Conservation (phyloP, 768 basidiomycete species). For the Exidia glandulosa region DNA sequence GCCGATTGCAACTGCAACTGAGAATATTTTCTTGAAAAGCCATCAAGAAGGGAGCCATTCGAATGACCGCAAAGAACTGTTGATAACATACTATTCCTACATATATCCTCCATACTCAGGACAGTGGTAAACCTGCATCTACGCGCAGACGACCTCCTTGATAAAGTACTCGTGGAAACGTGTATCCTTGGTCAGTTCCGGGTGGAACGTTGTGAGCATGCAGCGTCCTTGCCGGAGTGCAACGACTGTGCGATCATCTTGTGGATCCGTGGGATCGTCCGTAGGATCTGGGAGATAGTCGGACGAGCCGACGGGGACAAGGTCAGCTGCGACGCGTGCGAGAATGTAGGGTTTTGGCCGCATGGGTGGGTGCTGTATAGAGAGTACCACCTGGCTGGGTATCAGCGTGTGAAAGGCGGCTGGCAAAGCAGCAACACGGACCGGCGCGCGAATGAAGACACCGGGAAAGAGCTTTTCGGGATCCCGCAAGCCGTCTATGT, state of each 20-base stretch:
- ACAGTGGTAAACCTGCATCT: no score
- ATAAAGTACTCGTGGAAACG: constrained; percentile 92
- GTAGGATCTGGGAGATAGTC: constrained; percentile 25
- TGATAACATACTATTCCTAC: no score
- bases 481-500: constrained; percentile 50
- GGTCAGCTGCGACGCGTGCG: constrained; percentile 49
- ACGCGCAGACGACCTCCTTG: constrained; percentile 48
- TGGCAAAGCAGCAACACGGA: constrained; percentile 22
- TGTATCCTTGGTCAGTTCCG: constrained; percentile 77
- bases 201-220: constrained; percentile 87
- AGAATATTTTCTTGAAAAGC: no score
- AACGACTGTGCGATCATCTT: constrained; percentile 60
- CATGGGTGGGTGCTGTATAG: constrained; percentile 45
- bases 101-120: no score
- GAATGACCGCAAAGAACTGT: no score
- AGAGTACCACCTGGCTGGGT: constrained; percentile 46
- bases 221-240: constrained; percentile 77
- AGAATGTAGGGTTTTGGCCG: constrained; percentile 35
- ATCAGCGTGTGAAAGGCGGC: neutral
- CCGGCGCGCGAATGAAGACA: constrained; percentile 91
- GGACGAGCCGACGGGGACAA: constrained; percentile 29
- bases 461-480: constrained; percentile 58
- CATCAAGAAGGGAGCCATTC: no score
- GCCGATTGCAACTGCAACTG: no score
- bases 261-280: constrained; percentile 33